A percentile compares a stretch with the other conserved stretches of the same genome.
phyloP scores from a whole-genome alignment of 495 filamentous ascomycete genomes.

The Bombardia bombarda region DNA sequence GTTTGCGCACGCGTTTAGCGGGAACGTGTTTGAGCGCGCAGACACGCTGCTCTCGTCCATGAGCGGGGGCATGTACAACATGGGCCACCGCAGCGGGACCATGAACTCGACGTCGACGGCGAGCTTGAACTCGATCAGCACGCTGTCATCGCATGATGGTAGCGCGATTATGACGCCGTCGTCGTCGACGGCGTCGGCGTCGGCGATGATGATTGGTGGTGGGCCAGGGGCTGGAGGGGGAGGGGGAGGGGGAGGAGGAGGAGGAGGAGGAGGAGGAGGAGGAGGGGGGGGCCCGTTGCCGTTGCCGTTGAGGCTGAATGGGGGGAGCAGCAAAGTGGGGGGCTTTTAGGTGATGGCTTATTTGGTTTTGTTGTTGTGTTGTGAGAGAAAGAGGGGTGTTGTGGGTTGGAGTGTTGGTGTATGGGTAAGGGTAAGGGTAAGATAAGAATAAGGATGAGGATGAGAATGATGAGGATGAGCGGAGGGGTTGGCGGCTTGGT shows the following conservation, averaged over 20 bases:
- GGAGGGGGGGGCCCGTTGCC: no score
- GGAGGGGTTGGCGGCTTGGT: no score
- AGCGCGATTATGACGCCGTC: slow-evolving; percentile 21
- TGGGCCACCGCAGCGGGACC: slow-evolving; percentile 37
- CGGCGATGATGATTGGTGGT: no score
- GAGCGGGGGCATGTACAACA: slow-evolving; percentile 41
- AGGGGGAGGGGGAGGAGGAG: no score
- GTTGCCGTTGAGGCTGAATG: slow-evolving; percentile 19
- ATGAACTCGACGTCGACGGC: slow-evolving; percentile 34
- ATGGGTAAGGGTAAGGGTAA: no score
- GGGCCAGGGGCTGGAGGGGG: no score
- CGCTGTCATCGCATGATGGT: slow-evolving; percentile 23
- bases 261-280: no score
- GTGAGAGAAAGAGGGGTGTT: no score
- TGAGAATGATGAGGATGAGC: no score
- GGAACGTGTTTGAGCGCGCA: slow-evolving; percentile 67
- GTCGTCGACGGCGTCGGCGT: slow-evolving; percentile 25
- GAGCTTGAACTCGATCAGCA: slow-evolving; percentile 30
- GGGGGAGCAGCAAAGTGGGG: slow-evolving; percentile 19
- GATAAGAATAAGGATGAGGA: no score
- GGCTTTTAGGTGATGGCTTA: slow-evolving; percentile 15
- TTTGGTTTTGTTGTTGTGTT: no score
- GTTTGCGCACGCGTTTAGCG: slow-evolving; percentile 57
- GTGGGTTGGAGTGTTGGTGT: no score
- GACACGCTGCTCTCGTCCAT: slow-evolving; percentile 60